Base-by-base conservation (phyloP, 768 basidiomycete genomes). In the Leccinum pellstonianum region DNA sequence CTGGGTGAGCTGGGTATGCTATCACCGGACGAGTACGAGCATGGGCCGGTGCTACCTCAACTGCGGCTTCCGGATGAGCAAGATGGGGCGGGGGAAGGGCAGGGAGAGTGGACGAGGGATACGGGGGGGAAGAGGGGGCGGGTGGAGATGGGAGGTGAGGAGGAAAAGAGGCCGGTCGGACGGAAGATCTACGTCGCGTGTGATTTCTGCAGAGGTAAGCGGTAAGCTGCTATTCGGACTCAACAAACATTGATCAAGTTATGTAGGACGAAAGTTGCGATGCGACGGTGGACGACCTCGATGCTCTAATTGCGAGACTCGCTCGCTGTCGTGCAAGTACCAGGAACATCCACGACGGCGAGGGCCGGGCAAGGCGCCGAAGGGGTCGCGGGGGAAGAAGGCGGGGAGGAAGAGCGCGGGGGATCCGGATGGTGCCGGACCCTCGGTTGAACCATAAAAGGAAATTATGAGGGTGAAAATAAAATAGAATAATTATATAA, bases 281-380 rank as follows among this genome's bases (percentile, higher is more conserved):
- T 92, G 90, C 74, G 86, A 89, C 67, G 89, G 88, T 3, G 77
- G 73, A 2, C 80, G 76, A 62, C 90, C 90, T 31, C 71, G 76
- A 5, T 92, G 90, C 64, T 77, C 75, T 7, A 86, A 87, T 68
- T 92, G 90, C 73, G 70, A 64, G 19, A 78, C 78, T 33, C 85
- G 87, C 41, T 76, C 76, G 52, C 73, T 77, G 58, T 64, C 71
- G 31, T 90, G 88, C 68, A 72, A 69, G 58, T 90, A 88, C 71
- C 81, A 80, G 52, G 74, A 76, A 21, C 71, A 77, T 21, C 75
- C 76, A 10, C 73, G 82, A 68, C 83, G 90, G 35, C 82, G 90
- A 52, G 90, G 90, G 1, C 88, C 89, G 57, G 90, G 89, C 27
- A 90, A 87, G 75, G 86, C 86, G 47, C 83, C 85, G 31, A 86